phyloP scores from a whole-genome alignment of 1,139 yeast species.

The Nakaseomyces sp. region DNA sequence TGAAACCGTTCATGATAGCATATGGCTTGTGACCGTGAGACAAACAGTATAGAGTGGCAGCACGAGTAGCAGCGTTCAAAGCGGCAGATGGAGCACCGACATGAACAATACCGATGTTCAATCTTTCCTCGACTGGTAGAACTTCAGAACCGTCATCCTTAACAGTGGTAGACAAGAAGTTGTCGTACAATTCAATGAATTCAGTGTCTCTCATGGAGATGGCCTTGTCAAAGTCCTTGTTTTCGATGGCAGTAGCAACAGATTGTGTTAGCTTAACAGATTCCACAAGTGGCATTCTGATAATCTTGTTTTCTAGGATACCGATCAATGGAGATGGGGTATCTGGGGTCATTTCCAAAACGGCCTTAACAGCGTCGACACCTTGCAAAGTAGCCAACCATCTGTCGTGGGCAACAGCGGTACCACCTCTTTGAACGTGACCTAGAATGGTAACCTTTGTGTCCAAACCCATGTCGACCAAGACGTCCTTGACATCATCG shows the following conservation, averaged over 20 bases:
- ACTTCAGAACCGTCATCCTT: conserved; percentile 48
- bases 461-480: conserved; percentile 65
- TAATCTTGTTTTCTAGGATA: conserved; percentile 60
- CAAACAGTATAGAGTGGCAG: conserved; percentile 66
- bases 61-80: conserved; percentile 66
- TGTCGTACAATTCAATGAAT: conserved; percentile 56
- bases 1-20: conserved; percentile 69
- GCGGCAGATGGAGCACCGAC: conserved; percentile 85
- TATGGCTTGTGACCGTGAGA: conserved; percentile 66
- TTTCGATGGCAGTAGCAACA: conserved; percentile 59
- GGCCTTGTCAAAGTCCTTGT: conserved; percentile 54
- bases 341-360: conserved; percentile 57
- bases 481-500: conserved; percentile 57
- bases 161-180: conserved; percentile 55
- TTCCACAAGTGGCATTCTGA: conserved; percentile 59
- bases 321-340: conserved; percentile 75
- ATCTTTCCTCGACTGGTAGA: conserved; percentile 48
- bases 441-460: conserved; percentile 75
- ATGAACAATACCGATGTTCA: conserved; percentile 62
- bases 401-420: conserved; percentile 75
- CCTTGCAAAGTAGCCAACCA: conserved; percentile 72
- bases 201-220: conserved; percentile 63
- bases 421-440: conserved; percentile 81
- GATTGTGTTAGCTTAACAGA: conserved; percentile 62
- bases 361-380: conserved; percentile 75